phyloP scores from a whole-genome alignment of 2,329 filamentous ascomycete genomes.

The Cryoendolithus antarcticus region DNA sequence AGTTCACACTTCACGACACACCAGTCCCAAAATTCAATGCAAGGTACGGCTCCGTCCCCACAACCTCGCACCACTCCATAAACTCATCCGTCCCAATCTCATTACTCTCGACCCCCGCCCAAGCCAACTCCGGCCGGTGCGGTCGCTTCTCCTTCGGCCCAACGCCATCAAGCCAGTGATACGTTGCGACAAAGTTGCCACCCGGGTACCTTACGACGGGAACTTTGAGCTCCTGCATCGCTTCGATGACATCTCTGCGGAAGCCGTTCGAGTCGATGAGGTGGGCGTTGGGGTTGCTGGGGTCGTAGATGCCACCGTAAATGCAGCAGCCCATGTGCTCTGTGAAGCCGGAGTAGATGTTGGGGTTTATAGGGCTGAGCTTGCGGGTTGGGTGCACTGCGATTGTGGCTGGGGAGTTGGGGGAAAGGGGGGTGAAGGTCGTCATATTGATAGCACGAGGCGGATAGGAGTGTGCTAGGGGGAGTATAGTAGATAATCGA shows the following conservation, averaged over 20 bases:
- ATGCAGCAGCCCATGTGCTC: constrained; percentile 90
- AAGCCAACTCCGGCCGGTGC: constrained; percentile 58
- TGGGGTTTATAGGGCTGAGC: constrained; percentile 63
- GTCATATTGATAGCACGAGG: constrained; percentile 40
- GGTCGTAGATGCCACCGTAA: constrained; percentile 77
- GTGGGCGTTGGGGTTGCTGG: constrained; percentile 43
- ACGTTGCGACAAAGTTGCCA: constrained; percentile 74
- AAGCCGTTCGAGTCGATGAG: constrained; percentile 66
- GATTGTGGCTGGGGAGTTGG: constrained; percentile 50
- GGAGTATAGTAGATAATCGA: too few relatives aligned
- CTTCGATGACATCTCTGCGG: constrained; percentile 64
- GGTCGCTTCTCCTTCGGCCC: constrained; percentile 61
- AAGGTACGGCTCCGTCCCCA: constrained; percentile 67
- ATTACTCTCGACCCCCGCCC: constrained; percentile 61
- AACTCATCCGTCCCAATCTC: constrained; percentile 80
- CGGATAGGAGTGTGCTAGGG: too few relatives aligned
- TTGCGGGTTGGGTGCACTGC: constrained; percentile 52
- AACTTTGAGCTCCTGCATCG: constrained; percentile 59
- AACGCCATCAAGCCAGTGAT: constrained; percentile 74
- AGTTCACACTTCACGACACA: constrained; percentile 1
- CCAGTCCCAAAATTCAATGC: constrained; percentile 74
- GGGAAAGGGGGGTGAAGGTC: constrained; percentile 56
- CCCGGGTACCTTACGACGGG: constrained; percentile 73
- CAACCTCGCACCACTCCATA: constrained; percentile 63
- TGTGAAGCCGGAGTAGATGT: constrained; percentile 74